Evolutionary conservation across 495 filamentous ascomycete species (phyloP), one percentile per base, ranked within the genome.

Genomic region (Zalerion maritima): DNA sequence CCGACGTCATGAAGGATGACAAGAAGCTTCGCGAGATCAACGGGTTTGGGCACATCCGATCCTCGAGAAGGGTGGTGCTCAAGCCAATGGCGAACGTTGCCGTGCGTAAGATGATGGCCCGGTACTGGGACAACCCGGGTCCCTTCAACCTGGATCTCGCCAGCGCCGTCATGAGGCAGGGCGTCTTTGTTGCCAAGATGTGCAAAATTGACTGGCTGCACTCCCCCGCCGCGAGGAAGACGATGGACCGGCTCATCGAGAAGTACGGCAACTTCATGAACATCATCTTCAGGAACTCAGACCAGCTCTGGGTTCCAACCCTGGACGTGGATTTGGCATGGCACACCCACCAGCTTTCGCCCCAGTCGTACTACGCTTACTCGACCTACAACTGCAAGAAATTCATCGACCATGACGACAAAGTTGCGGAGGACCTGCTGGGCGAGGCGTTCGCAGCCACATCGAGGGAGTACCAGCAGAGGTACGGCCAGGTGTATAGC

Each of bases 311-410:
- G 1, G 81, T 92, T 1, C 85, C 84, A 2, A 92, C 85, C 8
- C 59, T 92, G 2, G 84, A 92, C 37, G 68, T 92, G n/a, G 84
- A 92, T 47, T 57, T 92, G 1, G 82, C 72, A 5, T 94, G 85
- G 83, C 73, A 80, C 42, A 74, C 69, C 0, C 70, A 74, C 41
- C 61, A 75, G 51, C 65, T 91, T 11, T 69, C 58, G 3, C 80
- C 83, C 0, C 42, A 44, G 10, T 32, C 46, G 11, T 91, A 91
- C 50, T 75, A 67, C 41, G 21, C 27, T n/a, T 79, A 60, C 45
- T 70, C 62, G n/a, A 23, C 37, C 2, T 24, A 14, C 2, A 38
- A 46, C 18, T 53, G 46, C 6, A 40, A 29, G 5, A 62, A 62
- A 21, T 78, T 85, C 44, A 62, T 89, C 34, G 78, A 86, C 43